Conservation (phyloP, 495 filamentous ascomycete species). For the Penicillium simplicissimum region DNA sequence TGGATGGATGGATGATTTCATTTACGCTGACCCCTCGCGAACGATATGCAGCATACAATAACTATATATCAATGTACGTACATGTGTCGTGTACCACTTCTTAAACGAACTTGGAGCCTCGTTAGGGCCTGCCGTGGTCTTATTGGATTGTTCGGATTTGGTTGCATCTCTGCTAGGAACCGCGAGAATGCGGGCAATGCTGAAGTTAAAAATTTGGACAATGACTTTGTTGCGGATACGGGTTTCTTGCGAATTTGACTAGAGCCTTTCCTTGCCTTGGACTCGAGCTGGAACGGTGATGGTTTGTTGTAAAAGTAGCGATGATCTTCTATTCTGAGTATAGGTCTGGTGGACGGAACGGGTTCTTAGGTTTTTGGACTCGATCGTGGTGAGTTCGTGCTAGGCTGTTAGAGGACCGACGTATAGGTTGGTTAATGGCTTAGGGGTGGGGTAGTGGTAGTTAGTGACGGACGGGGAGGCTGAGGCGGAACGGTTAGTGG, state of each 20-base stretch:
- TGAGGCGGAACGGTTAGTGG: too few relatives aligned
- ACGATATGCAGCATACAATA: too few relatives aligned
- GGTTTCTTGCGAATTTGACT: not conserved
- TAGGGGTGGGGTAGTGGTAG: conserved; percentile 2
- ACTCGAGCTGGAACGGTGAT: conserved; percentile 14
- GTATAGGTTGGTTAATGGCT: conserved; percentile 13
- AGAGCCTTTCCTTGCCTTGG: not conserved
- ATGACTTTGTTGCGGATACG: conserved; percentile 1
- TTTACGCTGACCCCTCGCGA: too few relatives aligned
- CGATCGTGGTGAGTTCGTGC: conserved; percentile 3
- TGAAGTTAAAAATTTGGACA: conserved; percentile 10
- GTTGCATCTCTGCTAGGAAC: conserved; percentile 15
- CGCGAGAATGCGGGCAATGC: too few relatives aligned
- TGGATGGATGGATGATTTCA: too few relatives aligned
- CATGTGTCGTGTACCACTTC: not conserved
- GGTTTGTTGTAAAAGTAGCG: conserved; percentile 17
- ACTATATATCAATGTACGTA: too few relatives aligned
- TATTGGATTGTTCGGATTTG: conserved; percentile 4
- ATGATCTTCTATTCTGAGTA: conserved; percentile 21
- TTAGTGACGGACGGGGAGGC: not conserved
- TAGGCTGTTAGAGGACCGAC: conserved; percentile 11
- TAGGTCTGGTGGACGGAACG: conserved; percentile 7
- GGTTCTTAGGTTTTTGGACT: conserved; percentile 5
- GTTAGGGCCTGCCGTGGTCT: conserved; percentile 1
- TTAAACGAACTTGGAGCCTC: conserved; percentile 4